phyloP scores from a whole-genome alignment of 106 monocot species.

The Dendrobium chrysotoxum region DNA sequence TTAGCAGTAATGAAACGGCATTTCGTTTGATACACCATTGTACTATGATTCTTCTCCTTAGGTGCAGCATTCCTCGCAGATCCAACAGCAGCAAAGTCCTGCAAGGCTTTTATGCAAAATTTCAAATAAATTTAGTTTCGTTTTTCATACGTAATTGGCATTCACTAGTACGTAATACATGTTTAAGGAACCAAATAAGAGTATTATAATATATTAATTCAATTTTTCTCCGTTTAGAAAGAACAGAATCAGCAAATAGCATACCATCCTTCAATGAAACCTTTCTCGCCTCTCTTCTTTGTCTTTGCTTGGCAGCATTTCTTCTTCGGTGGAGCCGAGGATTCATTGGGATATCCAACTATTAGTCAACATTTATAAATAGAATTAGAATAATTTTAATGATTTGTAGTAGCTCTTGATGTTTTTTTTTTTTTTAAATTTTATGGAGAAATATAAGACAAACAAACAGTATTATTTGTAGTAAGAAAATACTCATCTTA shows the following conservation, averaged over 20 bases:
- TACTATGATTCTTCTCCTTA: not conserved
- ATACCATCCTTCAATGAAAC: slow-evolving; percentile 42
- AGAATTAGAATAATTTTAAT: not conserved
- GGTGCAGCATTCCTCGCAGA: slow-evolving; percentile 5
- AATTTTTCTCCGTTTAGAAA: not conserved
- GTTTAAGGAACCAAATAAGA: not conserved
- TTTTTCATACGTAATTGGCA: not conserved
- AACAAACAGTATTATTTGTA: too few species aligned
- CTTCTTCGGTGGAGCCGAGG: slow-evolving; percentile 5
- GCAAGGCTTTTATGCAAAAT: not conserved
- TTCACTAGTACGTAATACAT: not conserved
- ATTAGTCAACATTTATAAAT: not conserved
- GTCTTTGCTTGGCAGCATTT: slow-evolving; percentile 1
- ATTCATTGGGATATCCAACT: not conserved
- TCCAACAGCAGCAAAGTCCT: slow-evolving; percentile 5
- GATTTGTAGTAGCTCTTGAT: too few species aligned
- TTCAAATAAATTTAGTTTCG: not conserved
- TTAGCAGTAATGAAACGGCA: not conserved
- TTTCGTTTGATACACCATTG: not conserved
- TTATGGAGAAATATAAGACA: too few species aligned
- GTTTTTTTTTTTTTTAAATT: too few species aligned
- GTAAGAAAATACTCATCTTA: too few species aligned
- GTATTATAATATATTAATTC: too few species aligned
- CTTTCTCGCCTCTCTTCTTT: slow-evolving; percentile 23
- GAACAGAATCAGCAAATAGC: not conserved